Evolutionary conservation across 495 filamentous ascomycete species (phyloP).

Genomic region (Aspergillus bridgeri): DNA sequence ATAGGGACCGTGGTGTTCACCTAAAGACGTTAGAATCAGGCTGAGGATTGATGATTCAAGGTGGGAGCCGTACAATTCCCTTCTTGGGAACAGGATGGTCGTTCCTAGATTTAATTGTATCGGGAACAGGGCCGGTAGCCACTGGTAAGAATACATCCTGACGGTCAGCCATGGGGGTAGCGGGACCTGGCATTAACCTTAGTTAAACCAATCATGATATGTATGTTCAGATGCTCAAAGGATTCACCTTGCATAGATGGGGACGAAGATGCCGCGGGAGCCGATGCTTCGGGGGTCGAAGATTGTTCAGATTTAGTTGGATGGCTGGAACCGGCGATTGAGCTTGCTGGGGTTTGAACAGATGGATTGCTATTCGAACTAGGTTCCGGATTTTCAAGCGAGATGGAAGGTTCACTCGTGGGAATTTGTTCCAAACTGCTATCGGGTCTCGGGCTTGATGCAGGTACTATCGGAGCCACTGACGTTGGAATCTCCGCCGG

Average conservation of each 20-base stretch:
- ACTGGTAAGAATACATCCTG: constrained; percentile 58
- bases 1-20: constrained; percentile 50
- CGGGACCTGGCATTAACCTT: neutral
- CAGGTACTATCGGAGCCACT: neutral
- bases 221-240: neutral
- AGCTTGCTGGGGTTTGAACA: neutral
- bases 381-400: neutral
- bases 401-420: neutral
- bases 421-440: neutral
- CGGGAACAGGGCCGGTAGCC: constrained; percentile 54
- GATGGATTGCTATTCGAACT: neutral
- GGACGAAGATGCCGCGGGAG: neutral
- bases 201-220: neutral
- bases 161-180: constrained; percentile 22
- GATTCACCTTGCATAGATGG: neutral
- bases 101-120: constrained; percentile 46
- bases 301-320: neutral
- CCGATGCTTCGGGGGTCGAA: neutral
- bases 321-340: neutral
- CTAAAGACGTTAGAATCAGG: constrained; percentile 18
- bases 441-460: neutral
- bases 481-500: neutral
- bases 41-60: constrained; percentile 1
- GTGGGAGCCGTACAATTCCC: constrained; percentile 44
- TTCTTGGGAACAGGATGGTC: constrained; percentile 51